phyloP scores from a whole-genome alignment of 2,329 filamentous ascomycete genomes.

The Cercospora sp. region DNA sequence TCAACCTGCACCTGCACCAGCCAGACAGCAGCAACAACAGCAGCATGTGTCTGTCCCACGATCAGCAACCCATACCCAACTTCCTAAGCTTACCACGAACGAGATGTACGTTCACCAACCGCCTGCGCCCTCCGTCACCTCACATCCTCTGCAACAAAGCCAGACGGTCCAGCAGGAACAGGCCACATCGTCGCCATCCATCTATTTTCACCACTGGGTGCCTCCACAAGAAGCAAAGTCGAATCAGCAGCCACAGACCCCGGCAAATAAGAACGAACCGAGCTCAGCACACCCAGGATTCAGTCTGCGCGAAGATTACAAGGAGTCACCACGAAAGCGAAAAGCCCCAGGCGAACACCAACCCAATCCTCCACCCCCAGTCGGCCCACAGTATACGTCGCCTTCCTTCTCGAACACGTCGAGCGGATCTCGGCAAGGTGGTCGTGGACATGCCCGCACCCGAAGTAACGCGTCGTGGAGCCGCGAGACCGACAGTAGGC shows the following conservation, averaged over 20 bases:
- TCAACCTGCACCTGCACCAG: slow-evolving; percentile 32
- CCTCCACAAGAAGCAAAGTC: slow-evolving; percentile 64
- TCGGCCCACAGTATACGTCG: slow-evolving; percentile 51
- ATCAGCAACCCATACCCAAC: slow-evolving; percentile 48
- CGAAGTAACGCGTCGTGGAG: slow-evolving; percentile 61
- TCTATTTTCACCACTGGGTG: slow-evolving; percentile 93
- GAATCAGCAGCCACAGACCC: slow-evolving; percentile 66
- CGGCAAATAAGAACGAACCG: slow-evolving; percentile 62
- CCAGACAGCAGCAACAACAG: slow-evolving; percentile 26
- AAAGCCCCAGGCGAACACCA: slow-evolving; percentile 64
- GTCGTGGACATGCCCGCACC: slow-evolving; percentile 64
- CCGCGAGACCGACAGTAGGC: slow-evolving; percentile 27
- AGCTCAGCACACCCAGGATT: slow-evolving; percentile 52
- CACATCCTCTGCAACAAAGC: slow-evolving; percentile 47
- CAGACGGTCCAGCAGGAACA: slow-evolving; percentile 61
- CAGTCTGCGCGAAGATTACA: slow-evolving; percentile 59
- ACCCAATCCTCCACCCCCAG: slow-evolving; percentile 53
- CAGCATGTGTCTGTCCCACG: slow-evolving; percentile 46
- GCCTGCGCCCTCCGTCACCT: slow-evolving; percentile 41
- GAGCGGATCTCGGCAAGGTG: slow-evolving; percentile 56
- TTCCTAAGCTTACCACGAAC: slow-evolving; percentile 54
- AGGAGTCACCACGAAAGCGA: slow-evolving; percentile 80
- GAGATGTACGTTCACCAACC: slow-evolving; percentile 53
- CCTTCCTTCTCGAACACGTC: slow-evolving; percentile 57
- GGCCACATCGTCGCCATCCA: slow-evolving; percentile 67